Base-by-base conservation (phyloP, 2,329 filamentous ascomycete species). In the Tothia fuscella region DNA sequence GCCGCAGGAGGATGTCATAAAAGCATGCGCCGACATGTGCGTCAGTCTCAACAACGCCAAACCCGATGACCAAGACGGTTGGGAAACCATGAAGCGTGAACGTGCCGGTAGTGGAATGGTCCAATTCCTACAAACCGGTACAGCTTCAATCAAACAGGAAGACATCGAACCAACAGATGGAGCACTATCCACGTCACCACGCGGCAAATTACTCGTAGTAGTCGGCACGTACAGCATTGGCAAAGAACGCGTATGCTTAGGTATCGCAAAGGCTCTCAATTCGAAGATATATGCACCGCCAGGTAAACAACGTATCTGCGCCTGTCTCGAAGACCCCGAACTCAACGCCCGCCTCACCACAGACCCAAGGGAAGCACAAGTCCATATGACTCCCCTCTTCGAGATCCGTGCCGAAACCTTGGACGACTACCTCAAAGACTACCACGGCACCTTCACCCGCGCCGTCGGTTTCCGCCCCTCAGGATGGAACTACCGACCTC, bases 161-260 rank as follows among this genome's bases (percentile, higher is more conserved):
- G 47, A 38, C 35, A 51, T 51, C 7, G 53, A 54, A 14, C 45
- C 57, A 3, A 50, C 44, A 57, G 35, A 53, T 53, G 34, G 50
- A 52, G 44, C 49, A 47, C 52, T 49, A 48, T 54, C 49, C 51
- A 41, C 49, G 14, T n/a, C n/a, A n/a, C 38, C 58, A 22, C 68
- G 69, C 34, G 78, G 83, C 35, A 79, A 86, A 4, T 71, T 98
- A 2, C 72, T 98, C 0, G 84, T 98, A 4, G 76, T 98, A 5
- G 93, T 94, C 46, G 91, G 91, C 33, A 98, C 91, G 0, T 98
- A 98, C 63, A 93, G 83, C 51, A 98, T 98, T 53, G 91, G 91
- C 55, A 98, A 98, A 63, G 91, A 98, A 60, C 81, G 88, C 30
- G 88, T 98, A 49, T 96, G 89, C 57, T 70, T 94, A 24, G 88